phyloP scores from a whole-genome alignment of 805 yeast species.

The Metschnikowia borealis region DNA sequence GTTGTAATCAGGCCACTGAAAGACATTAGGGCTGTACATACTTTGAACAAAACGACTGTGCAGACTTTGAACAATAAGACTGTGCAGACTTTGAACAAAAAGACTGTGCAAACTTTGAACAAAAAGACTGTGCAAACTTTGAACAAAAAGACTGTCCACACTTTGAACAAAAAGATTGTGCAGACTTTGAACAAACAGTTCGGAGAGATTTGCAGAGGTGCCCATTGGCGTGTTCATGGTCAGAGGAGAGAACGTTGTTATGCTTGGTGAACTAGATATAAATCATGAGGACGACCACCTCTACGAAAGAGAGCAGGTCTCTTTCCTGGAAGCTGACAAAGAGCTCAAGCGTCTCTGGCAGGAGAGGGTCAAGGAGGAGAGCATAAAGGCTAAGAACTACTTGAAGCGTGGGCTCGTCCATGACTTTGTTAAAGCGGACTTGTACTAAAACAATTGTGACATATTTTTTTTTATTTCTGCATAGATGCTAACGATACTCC shows the following conservation, averaged over 20 bases:
- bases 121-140: too few relatives aligned
- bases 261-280: constrained; percentile 90
- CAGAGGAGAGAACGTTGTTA: constrained; percentile 93
- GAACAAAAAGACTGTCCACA: too few relatives aligned
- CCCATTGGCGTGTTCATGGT: constrained; percentile 78
- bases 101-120: too few relatives aligned
- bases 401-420: constrained; percentile 53
- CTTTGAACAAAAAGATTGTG: too few relatives aligned
- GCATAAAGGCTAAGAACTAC: constrained; percentile 43
- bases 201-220: constrained; percentile 65
- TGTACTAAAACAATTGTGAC: constrained; percentile 35
- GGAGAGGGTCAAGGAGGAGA: constrained; percentile 38
- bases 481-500: constrained; percentile 11
- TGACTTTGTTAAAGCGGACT: constrained; percentile 53
- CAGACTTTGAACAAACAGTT: too few relatives aligned
- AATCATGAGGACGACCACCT: constrained; percentile 76
- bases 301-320: constrained; percentile 51
- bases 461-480: constrained; percentile 12
- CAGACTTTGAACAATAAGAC: too few relatives aligned
- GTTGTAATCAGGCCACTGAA: too few relatives aligned
- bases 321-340: constrained; percentile 57
- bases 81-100: too few relatives aligned
- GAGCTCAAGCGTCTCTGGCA: constrained; percentile 31
- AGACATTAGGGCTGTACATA: too few relatives aligned
- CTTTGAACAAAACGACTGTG: too few relatives aligned